phyloP scores from a whole-genome alignment of 1,284 basidiomycete genomes.

The Inonotus hispidus region DNA sequence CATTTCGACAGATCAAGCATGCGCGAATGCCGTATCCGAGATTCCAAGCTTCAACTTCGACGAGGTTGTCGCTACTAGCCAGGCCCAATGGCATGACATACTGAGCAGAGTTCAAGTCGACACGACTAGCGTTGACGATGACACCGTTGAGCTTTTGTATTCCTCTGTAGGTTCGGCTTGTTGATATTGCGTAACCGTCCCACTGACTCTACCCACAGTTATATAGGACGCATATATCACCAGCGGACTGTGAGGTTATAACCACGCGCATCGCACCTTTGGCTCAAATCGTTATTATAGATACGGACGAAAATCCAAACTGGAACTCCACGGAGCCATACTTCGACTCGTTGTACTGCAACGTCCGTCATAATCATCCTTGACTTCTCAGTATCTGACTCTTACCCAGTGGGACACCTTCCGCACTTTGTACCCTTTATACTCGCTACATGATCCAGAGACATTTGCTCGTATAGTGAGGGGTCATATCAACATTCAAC shows the following conservation, averaged over 20 bases:
- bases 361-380: conserved; percentile 34
- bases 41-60: conserved; percentile 58
- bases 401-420: conserved; percentile 56
- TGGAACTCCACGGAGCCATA: conserved; percentile 64
- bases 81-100: conserved; percentile 51
- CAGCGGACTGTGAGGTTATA: conserved; percentile 49
- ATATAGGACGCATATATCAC: conserved; percentile 61
- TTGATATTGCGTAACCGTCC: neutral
- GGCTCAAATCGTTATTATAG: conserved; percentile 27
- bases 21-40: conserved; percentile 53
- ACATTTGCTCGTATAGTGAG: conserved; percentile 52
- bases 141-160: conserved; percentile 51
- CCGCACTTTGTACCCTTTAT: conserved; percentile 52
- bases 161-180: conserved; percentile 40
- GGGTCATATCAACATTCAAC: conserved; percentile 61
- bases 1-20: conserved; percentile 55
- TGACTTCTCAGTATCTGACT: neutral
- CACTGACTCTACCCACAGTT: conserved; percentile 31
- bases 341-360: conserved; percentile 66
- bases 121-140: conserved; percentile 39
- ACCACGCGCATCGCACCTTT: neutral
- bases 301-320: conserved; percentile 64
- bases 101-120: conserved; percentile 51
- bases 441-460: conserved; percentile 56
- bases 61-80: conserved; percentile 35